A percentile compares a stretch with the other conserved stretches of the same genome.
Evolutionary conservation across 164 flowering plant genomes (phyloP).

Genomic region (Liquidambar formosana): DNA sequence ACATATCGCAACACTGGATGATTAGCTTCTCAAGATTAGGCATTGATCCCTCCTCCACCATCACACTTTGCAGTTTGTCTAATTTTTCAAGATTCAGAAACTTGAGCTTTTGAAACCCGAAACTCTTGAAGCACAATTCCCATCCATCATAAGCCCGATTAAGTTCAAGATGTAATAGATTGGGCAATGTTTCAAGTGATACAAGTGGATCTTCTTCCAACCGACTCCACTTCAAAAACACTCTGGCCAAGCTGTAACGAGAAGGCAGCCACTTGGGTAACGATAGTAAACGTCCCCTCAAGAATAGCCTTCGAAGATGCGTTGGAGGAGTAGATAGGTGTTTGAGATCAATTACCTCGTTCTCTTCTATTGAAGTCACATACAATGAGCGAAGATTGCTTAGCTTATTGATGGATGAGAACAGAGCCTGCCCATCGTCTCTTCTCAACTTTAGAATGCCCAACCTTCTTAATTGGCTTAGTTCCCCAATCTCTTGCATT

Average conservation of each 20-base stretch:
- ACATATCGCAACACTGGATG: neutral
- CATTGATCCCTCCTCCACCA: constrained; percentile 20
- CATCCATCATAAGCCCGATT: constrained; percentile 13
- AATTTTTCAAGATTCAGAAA: constrained; percentile 4
- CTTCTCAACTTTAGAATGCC: constrained; percentile 18
- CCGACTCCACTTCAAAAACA: constrained; percentile 15
- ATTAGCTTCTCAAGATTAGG: neutral
- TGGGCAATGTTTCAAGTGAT: constrained; percentile 27
- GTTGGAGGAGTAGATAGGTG: constrained; percentile 14
- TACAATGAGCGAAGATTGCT: constrained; percentile 17
- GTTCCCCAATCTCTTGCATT: constrained; percentile 10
- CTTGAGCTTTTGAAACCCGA: neutral
- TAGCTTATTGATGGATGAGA: constrained; percentile 17
- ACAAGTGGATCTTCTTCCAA: constrained; percentile 22
- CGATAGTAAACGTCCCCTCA: constrained; percentile 19
- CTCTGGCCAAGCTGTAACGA: constrained; percentile 11
- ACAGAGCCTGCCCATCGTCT: constrained; percentile 18
- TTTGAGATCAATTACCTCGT: constrained; percentile 18
- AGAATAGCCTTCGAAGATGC: constrained; percentile 17
- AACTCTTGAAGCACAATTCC: constrained; percentile 1
- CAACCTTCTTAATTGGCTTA: constrained; percentile 20
- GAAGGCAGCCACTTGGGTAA: constrained; percentile 26
- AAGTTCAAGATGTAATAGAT: constrained; percentile 10
- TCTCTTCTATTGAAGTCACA: constrained; percentile 5
- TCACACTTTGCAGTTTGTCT: constrained; percentile 10